Percentiles rank a stretch among this genome's conserved stretches.
Evolutionary conservation across 345 rosid species (phyloP).

Genomic region (Salix suchowensis): DNA sequence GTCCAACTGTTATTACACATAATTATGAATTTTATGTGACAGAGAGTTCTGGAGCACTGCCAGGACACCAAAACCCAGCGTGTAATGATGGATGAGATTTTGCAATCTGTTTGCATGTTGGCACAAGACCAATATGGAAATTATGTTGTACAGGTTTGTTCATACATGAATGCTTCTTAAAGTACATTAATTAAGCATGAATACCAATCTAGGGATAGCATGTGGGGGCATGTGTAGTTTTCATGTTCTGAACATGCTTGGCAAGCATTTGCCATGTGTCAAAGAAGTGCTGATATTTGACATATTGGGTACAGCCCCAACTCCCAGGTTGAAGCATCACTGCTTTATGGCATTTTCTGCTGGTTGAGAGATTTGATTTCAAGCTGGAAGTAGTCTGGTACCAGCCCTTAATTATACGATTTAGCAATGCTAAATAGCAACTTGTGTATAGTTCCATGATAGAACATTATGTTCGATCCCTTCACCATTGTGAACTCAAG

Average conservation of each 20-base stretch:
- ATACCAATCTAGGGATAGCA: not conserved
- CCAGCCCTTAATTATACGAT: not conserved
- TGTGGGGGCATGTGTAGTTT: not conserved
- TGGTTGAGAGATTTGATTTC: not conserved
- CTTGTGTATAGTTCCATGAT: not conserved
- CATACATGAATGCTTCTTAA: not conserved
- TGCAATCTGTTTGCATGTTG: constrained; percentile 76
- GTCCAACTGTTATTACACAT: constrained; percentile 1
- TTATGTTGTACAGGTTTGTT: constrained; percentile 93
- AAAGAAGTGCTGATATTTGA: not conserved
- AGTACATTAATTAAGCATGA: not conserved
- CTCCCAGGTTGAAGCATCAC: not conserved
- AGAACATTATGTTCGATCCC: not conserved
- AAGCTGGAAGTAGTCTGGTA: not conserved
- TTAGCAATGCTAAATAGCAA: not conserved
- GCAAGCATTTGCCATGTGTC: not conserved
- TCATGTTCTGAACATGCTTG: not conserved
- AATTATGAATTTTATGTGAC: constrained; percentile 23
- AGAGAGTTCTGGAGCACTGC: constrained; percentile 96
- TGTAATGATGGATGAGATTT: constrained; percentile 84
- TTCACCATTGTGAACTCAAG: not conserved
- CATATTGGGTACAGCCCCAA: not conserved
- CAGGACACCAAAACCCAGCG: constrained; percentile 62
- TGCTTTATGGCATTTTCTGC: not conserved
- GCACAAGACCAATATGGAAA: constrained; percentile 98